These are phyloP conservation scores for Mucor lusitanicus DNA, from an alignment of 371 early-diverging fungal species.

Conservation along the genomic window DNA sequence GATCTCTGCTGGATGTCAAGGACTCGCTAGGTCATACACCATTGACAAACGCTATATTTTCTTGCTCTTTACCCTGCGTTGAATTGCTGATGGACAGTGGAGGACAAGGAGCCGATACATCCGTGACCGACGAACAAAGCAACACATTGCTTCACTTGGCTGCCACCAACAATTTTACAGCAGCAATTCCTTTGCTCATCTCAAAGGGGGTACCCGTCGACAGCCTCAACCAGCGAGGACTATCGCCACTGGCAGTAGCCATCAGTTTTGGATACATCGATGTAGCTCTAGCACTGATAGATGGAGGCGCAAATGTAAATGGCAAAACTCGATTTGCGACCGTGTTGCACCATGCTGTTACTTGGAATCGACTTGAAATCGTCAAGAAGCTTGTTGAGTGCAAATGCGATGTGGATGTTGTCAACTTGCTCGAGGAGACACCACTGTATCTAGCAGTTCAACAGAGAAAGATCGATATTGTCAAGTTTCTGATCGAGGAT, in stretches of 20 bases:
- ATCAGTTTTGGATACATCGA: slow-evolving; percentile 40
- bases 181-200: slow-evolving; percentile 28
- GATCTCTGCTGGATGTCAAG: slow-evolving; percentile 47
- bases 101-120: slow-evolving; percentile 24
- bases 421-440: slow-evolving; percentile 47
- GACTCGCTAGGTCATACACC: slow-evolving; percentile 74
- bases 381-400: slow-evolving; percentile 34
- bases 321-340: slow-evolving; percentile 32
- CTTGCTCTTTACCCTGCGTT: slow-evolving; percentile 29
- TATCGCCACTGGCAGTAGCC: slow-evolving; percentile 47
- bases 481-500: slow-evolving; percentile 34
- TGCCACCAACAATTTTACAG: slow-evolving; percentile 30
- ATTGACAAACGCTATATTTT: slow-evolving; percentile 42
- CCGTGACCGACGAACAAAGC: slow-evolving; percentile 62
- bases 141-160: slow-evolving; percentile 64
- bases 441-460: slow-evolving; percentile 50
- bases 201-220: slow-evolving; percentile 27
- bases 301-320: slow-evolving; percentile 40
- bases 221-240: slow-evolving; percentile 32
- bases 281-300: slow-evolving; percentile 25
- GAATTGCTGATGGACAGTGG: slow-evolving; percentile 32
- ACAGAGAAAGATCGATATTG: slow-evolving; percentile 51
- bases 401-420: slow-evolving; percentile 33
- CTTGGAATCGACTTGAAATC: slow-evolving; percentile 48
- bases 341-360: slow-evolving; percentile 47